Base-by-base conservation (phyloP, 345 rosid species). In the Viola odorata region DNA sequence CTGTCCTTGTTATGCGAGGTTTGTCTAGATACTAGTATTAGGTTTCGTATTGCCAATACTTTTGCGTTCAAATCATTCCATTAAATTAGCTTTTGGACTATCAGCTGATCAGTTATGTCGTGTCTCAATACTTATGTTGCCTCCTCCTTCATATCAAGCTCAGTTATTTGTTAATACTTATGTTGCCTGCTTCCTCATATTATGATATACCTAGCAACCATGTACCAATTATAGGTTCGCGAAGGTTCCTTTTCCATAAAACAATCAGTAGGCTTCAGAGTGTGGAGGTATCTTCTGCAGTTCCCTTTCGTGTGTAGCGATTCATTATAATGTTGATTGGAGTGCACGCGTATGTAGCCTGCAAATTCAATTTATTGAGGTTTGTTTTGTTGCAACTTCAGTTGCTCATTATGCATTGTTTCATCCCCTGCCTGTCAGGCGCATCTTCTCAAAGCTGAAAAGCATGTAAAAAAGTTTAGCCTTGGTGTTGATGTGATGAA, bases 201-300 rank as follows among this genome's bases (percentile, higher is more conserved):
- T n/a, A 3, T 63, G 61, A 41, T 5, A 8, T 11, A 45, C 12
- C 7, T 8, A 45, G 12, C 68, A 12, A 23, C 55, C 62, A 40
- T 12, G 45, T 66, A n/a, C n/a, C n/a, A n/a, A n/a, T 59, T 10
- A 45, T 82, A 94, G 99, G 95, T 40, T 95, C 99, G 37, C 80
- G 97, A 78, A 86, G 91, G 76, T 76, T 94, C 75, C 62, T 94
- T 68, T 74, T 86, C 67, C 92, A 84, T 52, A 70, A 83, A 53
- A 94, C 96, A 12, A 71, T 88, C 12, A 96, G 99, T 41, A 77
- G 91, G 47, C 66, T 90, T 61, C 91, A 77, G 61, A 94, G 92
- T 63, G 97, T 90, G 82, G 99, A 94, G 99, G 99, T 84, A 75
- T 54, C n/a, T n/a, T n/a, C n/a, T n/a, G n/a, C n/a, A n/a, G n/a